Conservation (phyloP, 2,329 filamentous ascomycete genomes). For the Hypoxylon sp. region DNA sequence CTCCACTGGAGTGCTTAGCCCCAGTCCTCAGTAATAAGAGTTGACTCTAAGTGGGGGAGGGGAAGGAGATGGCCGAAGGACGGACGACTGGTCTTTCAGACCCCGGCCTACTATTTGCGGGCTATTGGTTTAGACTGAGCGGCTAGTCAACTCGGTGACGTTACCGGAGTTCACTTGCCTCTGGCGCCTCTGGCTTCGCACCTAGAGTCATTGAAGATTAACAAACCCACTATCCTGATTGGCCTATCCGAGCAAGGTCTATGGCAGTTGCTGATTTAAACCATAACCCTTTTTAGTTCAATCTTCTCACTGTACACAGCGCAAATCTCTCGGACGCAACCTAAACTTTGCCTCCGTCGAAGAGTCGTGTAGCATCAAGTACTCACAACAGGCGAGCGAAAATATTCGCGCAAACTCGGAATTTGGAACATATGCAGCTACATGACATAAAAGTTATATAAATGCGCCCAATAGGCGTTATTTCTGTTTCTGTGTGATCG, state of each 20-base stretch:
- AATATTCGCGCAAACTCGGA: conserved; percentile 49
- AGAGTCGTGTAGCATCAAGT: background rate
- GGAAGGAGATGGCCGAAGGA: conserved; percentile 52
- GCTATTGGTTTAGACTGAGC: conserved; percentile 47
- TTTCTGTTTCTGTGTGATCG: conserved; percentile 43
- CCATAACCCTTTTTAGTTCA: conserved; percentile 23
- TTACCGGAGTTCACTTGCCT: conserved; percentile 49
- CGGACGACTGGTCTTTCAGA: conserved; percentile 47
- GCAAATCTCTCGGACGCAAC: conserved; percentile 31
- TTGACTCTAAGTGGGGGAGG: conserved; percentile 49
- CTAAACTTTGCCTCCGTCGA: conserved; percentile 31
- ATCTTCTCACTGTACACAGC: conserved; percentile 4
- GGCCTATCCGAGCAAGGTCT: conserved; percentile 45
- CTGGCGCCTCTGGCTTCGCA: conserved; percentile 40
- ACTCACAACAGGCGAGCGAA: conserved; percentile 31
- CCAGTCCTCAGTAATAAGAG: conserved; percentile 41
- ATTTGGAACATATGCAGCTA: conserved; percentile 37
- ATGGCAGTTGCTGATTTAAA: conserved; percentile 37
- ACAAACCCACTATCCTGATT: conserved; percentile 53
- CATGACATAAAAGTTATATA: conserved; percentile 37
- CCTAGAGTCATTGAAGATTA: conserved; percentile 48
- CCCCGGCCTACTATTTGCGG: conserved; percentile 43
- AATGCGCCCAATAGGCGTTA: conserved; percentile 38
- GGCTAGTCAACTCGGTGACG: conserved; percentile 52
- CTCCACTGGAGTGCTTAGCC: conserved; percentile 43